Evolutionary conservation across 2,329 filamentous ascomycete species (phyloP), one percentile per base, ranked within the genome.

Genomic region (Diplodia seriata): DNA sequence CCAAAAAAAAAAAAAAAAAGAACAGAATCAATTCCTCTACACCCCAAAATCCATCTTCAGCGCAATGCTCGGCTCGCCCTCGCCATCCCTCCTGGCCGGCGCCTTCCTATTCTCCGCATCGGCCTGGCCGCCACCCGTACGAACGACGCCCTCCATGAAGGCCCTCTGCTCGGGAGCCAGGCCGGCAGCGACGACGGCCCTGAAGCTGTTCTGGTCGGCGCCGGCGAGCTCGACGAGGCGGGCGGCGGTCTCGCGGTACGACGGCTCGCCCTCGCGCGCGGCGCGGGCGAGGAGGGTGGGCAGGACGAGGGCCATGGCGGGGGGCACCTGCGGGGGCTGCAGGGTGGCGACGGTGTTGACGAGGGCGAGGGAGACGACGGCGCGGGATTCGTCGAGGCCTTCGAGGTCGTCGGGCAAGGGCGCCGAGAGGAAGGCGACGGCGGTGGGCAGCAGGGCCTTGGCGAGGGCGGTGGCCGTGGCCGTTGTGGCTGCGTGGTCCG

Each of bases 21-120:
- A 2, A 8, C 8, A 33, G 9, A 43, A 18, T 7, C 40, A 4
- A 7, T 12, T 5, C 18, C 20, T 4, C 14, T 57, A 67, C 12
- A 43, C 26, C 26, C 43, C 43, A 20, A 99, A 98, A 78, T 97
- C 86, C 91, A 98, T 96, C 85, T 96, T 95, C 76, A 99, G 80
- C 66, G 93, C 93, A 84, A 99, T 99, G 70, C 84, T 95, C 14
- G 95, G 95, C 78, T 84, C 59, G 82, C 81, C 57, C 82, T 81
- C 61, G 87, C 88, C 33, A 82, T 86, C 68, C 82, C 79, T 83
- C 81, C 68, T 81, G 83, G 62, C 53, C 80, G 74, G 66, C 76
- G 78, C 72, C 82, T 81, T 69, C 76, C 75, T 76, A 72, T 36
- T 11, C 31, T 7, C 31, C 1, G 31, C 31, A 1, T 74, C 72